Base-by-base conservation (phyloP, 805 yeast species). In the Metschnikowia gelsemii region DNA sequence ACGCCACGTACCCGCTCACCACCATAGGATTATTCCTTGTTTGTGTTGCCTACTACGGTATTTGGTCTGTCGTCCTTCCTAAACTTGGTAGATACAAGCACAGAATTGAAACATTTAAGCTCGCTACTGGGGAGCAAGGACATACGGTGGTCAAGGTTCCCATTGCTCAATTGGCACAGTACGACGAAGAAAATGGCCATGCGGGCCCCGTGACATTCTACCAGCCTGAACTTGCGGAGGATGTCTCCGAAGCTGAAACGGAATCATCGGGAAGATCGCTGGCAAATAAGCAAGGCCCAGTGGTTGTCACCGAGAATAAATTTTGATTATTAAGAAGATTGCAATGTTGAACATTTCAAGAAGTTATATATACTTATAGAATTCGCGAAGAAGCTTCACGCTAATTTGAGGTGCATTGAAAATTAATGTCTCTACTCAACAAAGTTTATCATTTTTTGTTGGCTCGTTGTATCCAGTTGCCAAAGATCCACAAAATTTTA, bases 1-100 rank as follows among this genome's bases (percentile, higher is more conserved):
- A 70, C 47, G 66, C 68, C 13, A 62, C 73, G 0, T 68, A 70
- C 47, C 68, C 73, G n/a, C 46, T 68, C 13, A 58, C 63, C 12
- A 60, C 69, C 3, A 50, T 68, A 39, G 72, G 72, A 1, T 36
- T 70, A 3, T 41, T 69, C 17, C 25, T 41, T 3, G 35, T 62
- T 3, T 69, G 73, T 52, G 51, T 57, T 20, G 40, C 34, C 6
- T 70, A 70, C 43, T 70, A 68, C 47, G 46, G 49, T 36, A 43
- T 68, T 6, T 70, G 73, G 75, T 58, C 62, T 2, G 54, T 46
- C 16, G 35, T 67, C 7, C 56, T 68, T 27, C 74, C 74, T 20
- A 57, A 45, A 19, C 5, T 61, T 13, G 63, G 61, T 4, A 46
- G 51, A 1, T 70, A 66, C 51, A 50, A 43, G 12, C 69, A 65